Evolutionary conservation across 345 rosid genomes (phyloP), one percentile per base, ranked within the genome.

Genomic region (Gossypium stocksii): DNA sequence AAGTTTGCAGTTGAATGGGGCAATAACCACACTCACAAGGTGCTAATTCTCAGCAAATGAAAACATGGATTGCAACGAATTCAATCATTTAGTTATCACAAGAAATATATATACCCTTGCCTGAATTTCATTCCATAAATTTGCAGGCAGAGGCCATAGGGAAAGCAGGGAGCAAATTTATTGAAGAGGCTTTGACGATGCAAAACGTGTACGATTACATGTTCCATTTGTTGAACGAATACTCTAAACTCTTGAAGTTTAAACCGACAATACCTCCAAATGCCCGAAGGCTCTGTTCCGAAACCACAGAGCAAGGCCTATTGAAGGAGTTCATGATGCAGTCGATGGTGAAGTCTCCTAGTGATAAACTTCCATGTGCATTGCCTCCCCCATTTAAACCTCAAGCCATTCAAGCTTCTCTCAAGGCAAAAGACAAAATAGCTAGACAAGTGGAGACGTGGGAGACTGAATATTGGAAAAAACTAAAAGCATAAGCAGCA

Each of bases 1-100:
- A 89, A 87, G 76, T 81, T 81, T 62, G 93, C 97, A 0, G 97
- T 93, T 2, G 88, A 88, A 52, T 93, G 94, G 98, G 98, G 93
- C 67, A 90, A 88, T 71, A 71, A 20, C 54, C 81, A 83, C 74
- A 43, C 83, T 1, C 34, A 76, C 1, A 44, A 82, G 84, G 88
- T 79, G 20, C 11, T 15, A 34, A 34, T 34, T 34, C 7, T 34
- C 41, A 34, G 7, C 41, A 34, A 34, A 34, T 34, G 41, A 34
- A 34, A 34, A 6, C 41, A 34, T 34, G 41, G 41, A 34, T 34
- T 34, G 41, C 41, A 34, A 34, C 7, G 41, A 34, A 34, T 34
- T 34, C 41, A 34, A 34, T 34, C 41, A 34, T 34, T 34, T 34
- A 34, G 41, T 34, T 34, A 5, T 34, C 41, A 34, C 5, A 34